Base-by-base conservation (phyloP, 1,139 yeast genomes). In the Blastobotrys petasosporus region DNA sequence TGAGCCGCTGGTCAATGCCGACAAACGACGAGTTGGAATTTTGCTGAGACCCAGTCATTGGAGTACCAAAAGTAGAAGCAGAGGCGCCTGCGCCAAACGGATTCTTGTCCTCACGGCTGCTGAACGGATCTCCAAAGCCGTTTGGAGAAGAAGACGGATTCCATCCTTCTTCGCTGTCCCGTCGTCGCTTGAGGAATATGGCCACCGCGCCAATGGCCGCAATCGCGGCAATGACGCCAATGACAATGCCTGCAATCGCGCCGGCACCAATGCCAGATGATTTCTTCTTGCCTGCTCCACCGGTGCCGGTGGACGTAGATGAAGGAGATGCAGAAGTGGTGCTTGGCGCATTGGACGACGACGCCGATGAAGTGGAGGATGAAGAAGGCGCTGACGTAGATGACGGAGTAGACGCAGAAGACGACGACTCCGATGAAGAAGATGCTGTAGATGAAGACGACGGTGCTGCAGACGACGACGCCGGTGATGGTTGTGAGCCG, bases 1-100 rank as follows among this genome's bases (percentile, higher is more conserved):
- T 79, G 51, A 80, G 66, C 50, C 86, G 70, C 40, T 82, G 85
- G 63, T 83, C 90, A 48, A 80, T 82, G 44, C 81, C 70, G 47
- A 76, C 42, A 71, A 79, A 64, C 15, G 12, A 13, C 33, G 33
- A 31, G n/a, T 16, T 16, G 10, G 29, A 16, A 62, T 46, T 47
- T 10, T 12, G 31, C 15, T 29, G 17, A 37, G 40, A 16, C 28
- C 17, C 20, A 28, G 23, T 20, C 23, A 15, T 23, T 34, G 23
- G 25, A 34, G 32, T 25, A 31, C 13, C 23, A 29, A 8, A 32
- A 2, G 42, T 40, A 11, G 54, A 54, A 35, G 57, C 48, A 5
- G 52, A 48, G 25, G 25, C 25, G 13, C 45, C 49, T 11, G 41
- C 48, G 44, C 59, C 50, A 41, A 54, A 58, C 23, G 64, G 62